A percentile compares a stretch with the other conserved stretches of the same genome.
phyloP scores from a whole-genome alignment of 2,329 filamentous ascomycete genomes.

The Monosporascus sp. region DNA sequence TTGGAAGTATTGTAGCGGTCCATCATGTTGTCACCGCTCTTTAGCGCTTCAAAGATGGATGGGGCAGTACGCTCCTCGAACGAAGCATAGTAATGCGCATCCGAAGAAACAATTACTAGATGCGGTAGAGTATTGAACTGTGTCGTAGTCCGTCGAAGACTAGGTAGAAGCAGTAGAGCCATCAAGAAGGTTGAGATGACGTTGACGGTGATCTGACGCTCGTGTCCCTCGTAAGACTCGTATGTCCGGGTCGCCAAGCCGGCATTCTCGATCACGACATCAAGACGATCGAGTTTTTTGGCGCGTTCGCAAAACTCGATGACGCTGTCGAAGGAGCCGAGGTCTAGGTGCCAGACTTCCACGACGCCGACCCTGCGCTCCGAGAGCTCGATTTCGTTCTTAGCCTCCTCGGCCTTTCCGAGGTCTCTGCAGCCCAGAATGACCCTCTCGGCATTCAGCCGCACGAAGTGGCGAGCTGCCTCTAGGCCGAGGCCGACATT shows the following conservation, averaged over 20 bases:
- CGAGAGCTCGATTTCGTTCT: constrained; percentile 25
- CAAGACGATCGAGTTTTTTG: constrained; percentile 31
- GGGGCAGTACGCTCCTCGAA: constrained; percentile 28
- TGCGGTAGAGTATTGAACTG: constrained; percentile 28
- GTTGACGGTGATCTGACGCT: constrained; percentile 39
- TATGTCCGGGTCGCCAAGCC: constrained; percentile 18
- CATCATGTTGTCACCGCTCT: constrained; percentile 17
- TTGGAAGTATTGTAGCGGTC: constrained; percentile 32
- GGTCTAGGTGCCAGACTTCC: constrained; percentile 40
- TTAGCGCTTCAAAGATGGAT: constrained; percentile 28
- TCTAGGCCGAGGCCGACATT: constrained; percentile 39
- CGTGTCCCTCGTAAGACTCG: constrained; percentile 31
- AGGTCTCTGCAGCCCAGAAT: constrained; percentile 36
- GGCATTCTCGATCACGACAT: constrained; percentile 39
- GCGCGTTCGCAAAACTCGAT: constrained; percentile 30
- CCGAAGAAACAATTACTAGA: constrained; percentile 35
- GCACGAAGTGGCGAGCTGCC: constrained; percentile 34
- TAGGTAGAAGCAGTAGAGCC: constrained; percentile 35
- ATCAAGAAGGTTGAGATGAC: constrained; percentile 40
- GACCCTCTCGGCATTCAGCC: constrained; percentile 33
- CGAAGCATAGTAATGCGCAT: constrained; percentile 26
- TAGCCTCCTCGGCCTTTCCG: constrained; percentile 36
- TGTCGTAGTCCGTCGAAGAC: constrained; percentile 30
- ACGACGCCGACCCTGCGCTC: constrained; percentile 21
- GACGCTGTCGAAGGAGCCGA: constrained; percentile 32